Percentiles rank a stretch among this genome's conserved stretches.
Conservation (phyloP, 305 asterid genomes). For the Euphrasia arctica region DNA sequence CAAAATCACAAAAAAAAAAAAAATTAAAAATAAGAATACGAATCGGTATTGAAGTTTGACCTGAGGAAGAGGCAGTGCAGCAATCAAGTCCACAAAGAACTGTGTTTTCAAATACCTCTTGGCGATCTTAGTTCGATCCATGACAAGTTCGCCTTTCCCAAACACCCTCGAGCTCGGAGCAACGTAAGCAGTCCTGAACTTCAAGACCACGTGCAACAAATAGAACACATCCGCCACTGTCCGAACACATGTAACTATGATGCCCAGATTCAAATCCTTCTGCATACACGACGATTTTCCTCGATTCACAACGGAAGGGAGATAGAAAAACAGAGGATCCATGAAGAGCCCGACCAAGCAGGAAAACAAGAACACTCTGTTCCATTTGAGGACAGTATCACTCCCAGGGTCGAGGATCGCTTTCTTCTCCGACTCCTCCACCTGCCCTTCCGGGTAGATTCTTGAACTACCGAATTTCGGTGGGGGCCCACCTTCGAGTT, state of each 20-base stretch:
- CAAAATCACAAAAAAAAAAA: constrained; percentile 12
- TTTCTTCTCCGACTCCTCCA: constrained; percentile 38
- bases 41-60: constrained; percentile 27
- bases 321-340: constrained; percentile 72
- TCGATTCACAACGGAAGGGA: constrained; percentile 57
- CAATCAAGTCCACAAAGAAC: constrained; percentile 58
- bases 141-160: constrained; percentile 85
- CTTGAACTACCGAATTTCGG: constrained; percentile 55
- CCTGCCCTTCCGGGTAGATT: constrained; percentile 61
- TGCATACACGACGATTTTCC: constrained; percentile 61
- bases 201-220: constrained; percentile 48
- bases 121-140: constrained; percentile 55
- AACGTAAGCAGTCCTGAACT: constrained; percentile 73
- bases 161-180: constrained; percentile 77
- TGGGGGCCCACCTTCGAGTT: constrained; percentile 34
- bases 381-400: constrained; percentile 65
- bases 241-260: constrained; percentile 61
- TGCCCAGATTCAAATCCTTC: constrained; percentile 57
- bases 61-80: constrained; percentile 88
- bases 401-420: constrained; percentile 75
- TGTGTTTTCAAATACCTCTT: constrained; percentile 62
- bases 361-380: constrained; percentile 59
- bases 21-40: neutral
- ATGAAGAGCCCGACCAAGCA: constrained; percentile 72
- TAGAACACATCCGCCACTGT: constrained; percentile 72